These are phyloP conservation scores for Neurospora sp. DNA, from an alignment of 495 filamentous ascomycete species.

Conservation along the genomic window DNA sequence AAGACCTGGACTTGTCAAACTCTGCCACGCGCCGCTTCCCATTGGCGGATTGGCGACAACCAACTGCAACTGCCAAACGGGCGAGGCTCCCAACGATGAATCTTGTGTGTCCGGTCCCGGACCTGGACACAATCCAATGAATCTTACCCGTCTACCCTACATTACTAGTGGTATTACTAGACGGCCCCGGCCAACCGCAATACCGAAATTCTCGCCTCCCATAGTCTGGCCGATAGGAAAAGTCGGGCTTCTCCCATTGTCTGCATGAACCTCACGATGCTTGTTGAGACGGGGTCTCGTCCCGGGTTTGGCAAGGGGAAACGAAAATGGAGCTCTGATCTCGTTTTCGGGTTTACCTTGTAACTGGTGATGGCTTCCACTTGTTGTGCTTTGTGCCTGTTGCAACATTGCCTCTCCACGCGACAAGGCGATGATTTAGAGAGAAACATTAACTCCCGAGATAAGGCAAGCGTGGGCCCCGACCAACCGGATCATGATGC, in stretches of 20 bases:
- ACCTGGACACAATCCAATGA: neutral
- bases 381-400: too few species aligned
- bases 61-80: neutral
- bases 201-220: neutral
- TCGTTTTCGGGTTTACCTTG: neutral
- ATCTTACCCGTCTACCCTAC: neutral
- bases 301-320: neutral
- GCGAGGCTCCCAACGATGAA: neutral
- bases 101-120: neutral
- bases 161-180: neutral
- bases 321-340: neutral
- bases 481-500: neutral
- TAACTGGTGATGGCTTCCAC: too few species aligned
- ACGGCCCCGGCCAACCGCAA: neutral
- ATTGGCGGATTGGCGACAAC: neutral
- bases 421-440: too few species aligned
- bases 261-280: neutral
- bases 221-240: neutral
- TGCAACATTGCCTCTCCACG: too few species aligned
- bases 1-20: neutral
- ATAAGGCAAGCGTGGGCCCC: neutral
- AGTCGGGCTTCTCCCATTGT: neutral
- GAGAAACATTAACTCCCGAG: neutral
- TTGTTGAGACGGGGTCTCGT: neutral
- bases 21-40: neutral